phyloP scores from a whole-genome alignment of 2,329 filamentous ascomycete genomes.

The Neophaeococcomyces mojaviensis region DNA sequence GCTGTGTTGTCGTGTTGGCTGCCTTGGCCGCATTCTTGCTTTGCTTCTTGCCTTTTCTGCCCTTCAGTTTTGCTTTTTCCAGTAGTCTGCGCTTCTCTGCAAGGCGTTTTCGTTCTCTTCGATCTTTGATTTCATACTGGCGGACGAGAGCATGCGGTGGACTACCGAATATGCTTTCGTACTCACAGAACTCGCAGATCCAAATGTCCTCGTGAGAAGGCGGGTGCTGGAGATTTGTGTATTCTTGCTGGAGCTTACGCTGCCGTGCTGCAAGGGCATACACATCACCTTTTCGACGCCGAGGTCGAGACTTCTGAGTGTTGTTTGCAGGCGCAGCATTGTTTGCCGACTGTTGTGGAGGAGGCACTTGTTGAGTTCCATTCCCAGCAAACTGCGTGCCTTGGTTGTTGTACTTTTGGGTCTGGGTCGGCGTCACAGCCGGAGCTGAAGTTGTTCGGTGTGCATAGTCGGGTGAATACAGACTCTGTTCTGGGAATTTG shows the following conservation, averaged over 20 bases:
- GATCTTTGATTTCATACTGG: constrained; percentile 90
- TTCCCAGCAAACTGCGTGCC: constrained; percentile 50
- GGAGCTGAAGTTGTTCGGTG: constrained; percentile 15
- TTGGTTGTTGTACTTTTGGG: constrained; percentile 43
- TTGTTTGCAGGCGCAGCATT: constrained; percentile 32
- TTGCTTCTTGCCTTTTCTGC: constrained; percentile 78
- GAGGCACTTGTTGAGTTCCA: constrained; percentile 31
- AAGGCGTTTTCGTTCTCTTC: constrained; percentile 71
- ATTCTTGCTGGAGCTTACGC: constrained; percentile 68
- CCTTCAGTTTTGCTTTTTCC: constrained; percentile 92
- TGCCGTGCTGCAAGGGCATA: constrained; percentile 68
- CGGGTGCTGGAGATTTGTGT: constrained; percentile 67
- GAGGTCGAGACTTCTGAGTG: constrained; percentile 54
- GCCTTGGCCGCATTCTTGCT: constrained; percentile 57
- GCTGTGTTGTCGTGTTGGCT: constrained; percentile 28
- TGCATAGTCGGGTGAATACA: constrained; percentile 27
- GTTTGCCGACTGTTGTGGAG: constrained; percentile 17
- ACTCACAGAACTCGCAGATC: constrained; percentile 98
- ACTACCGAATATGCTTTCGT: constrained; percentile 87
- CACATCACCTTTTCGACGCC: constrained; percentile 60
- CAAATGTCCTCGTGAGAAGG: constrained; percentile 68
- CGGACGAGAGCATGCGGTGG: constrained; percentile 78
- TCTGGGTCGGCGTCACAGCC: constrained; percentile 21
- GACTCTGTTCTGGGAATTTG: constrained; percentile 60
- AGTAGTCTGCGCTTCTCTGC: constrained; percentile 78